Conservation (phyloP, 1,284 basidiomycete species). For the Serendipita sp. region DNA sequence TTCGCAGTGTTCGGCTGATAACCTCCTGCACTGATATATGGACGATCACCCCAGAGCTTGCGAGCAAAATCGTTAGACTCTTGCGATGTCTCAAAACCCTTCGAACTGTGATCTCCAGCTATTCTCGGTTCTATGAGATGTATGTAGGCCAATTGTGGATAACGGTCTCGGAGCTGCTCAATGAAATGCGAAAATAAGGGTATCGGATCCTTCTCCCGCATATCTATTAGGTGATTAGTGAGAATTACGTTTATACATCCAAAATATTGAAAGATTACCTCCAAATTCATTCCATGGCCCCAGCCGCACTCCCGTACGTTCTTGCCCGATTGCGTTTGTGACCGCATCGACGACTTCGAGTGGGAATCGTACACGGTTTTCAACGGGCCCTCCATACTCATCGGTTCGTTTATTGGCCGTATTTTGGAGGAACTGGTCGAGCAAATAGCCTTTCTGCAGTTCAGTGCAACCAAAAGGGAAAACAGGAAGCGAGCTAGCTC, state of each 20-base stretch:
- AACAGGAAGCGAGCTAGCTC: not conserved
- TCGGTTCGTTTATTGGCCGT: slow-evolving; percentile 40
- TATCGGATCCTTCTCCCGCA: slow-evolving; percentile 32
- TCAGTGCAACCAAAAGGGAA: not conserved
- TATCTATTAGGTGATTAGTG: slow-evolving; percentile 17
- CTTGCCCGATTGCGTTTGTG: slow-evolving; percentile 25
- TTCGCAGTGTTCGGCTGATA: slow-evolving; percentile 2
- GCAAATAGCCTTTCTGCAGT: slow-evolving; percentile 22
- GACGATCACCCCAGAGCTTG: slow-evolving; percentile 1
- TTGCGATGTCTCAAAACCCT: slow-evolving; percentile 12
- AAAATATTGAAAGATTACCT: slow-evolving; percentile 6
- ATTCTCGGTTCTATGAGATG: slow-evolving; percentile 39
- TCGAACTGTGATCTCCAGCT: slow-evolving; percentile 12
- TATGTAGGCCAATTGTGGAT: slow-evolving; percentile 40
- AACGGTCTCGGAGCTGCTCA: slow-evolving; percentile 20
- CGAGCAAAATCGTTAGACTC: slow-evolving; percentile 13
- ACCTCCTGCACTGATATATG: slow-evolving; percentile 1
- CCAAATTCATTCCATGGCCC: slow-evolving; percentile 33
- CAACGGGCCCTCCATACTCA: slow-evolving; percentile 41
- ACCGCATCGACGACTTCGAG: slow-evolving; percentile 34
- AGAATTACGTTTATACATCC: not conserved
- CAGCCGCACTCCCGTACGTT: slow-evolving; percentile 34
- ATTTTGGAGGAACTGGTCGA: slow-evolving; percentile 31
- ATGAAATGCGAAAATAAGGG: slow-evolving; percentile 29
- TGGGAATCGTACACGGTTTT: slow-evolving; percentile 38